A percentile compares a stretch with the other conserved stretches of the same genome.
These are phyloP conservation scores for Ogataea henricii DNA, from an alignment of 805 yeast species.

Conservation along the genomic window DNA sequence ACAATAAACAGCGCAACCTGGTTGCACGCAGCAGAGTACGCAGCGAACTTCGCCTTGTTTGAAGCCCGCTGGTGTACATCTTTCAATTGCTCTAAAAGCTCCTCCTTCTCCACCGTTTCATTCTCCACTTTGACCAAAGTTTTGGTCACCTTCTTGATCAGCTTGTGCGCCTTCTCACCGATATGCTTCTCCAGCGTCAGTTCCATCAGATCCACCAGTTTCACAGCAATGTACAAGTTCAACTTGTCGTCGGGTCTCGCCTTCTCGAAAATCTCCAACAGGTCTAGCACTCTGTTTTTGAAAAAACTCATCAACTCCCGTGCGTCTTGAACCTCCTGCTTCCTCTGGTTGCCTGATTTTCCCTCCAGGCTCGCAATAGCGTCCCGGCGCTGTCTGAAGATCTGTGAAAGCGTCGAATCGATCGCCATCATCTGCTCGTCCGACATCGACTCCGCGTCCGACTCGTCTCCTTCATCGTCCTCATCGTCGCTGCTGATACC, in stretches of 20 bases:
- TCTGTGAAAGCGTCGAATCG: constrained; percentile 78
- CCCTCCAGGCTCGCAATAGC: constrained; percentile 52
- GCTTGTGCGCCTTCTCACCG: constrained; percentile 74
- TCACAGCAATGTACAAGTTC: constrained; percentile 48
- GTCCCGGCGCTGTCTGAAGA: constrained; percentile 80
- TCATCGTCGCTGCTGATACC: constrained; percentile 32
- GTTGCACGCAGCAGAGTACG: constrained; percentile 58
- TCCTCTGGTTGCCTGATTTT: constrained; percentile 63
- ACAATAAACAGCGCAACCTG: constrained; percentile 67
- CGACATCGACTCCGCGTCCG: constrained; percentile 83
- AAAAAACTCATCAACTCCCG: constrained; percentile 76
- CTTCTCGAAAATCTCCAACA: constrained; percentile 64
- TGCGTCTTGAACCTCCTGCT: constrained; percentile 75
- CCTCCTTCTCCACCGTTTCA: constrained; percentile 16
- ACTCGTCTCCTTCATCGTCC: constrained; percentile 47
- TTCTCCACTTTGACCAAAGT: constrained; percentile 31
- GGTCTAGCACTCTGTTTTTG: constrained; percentile 76
- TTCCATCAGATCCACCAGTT: constrained; percentile 61
- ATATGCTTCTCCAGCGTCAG: constrained; percentile 69
- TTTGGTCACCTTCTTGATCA: constrained; percentile 65
- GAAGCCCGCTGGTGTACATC: constrained; percentile 48
- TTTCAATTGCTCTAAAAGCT: constrained; percentile 32
- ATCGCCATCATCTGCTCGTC: constrained; percentile 96
- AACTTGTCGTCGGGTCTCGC: constrained; percentile 43
- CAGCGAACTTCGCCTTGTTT: constrained; percentile 45